phyloP scores from a whole-genome alignment of 1,139 yeast genomes.

The Geotrichum carabidarum region DNA sequence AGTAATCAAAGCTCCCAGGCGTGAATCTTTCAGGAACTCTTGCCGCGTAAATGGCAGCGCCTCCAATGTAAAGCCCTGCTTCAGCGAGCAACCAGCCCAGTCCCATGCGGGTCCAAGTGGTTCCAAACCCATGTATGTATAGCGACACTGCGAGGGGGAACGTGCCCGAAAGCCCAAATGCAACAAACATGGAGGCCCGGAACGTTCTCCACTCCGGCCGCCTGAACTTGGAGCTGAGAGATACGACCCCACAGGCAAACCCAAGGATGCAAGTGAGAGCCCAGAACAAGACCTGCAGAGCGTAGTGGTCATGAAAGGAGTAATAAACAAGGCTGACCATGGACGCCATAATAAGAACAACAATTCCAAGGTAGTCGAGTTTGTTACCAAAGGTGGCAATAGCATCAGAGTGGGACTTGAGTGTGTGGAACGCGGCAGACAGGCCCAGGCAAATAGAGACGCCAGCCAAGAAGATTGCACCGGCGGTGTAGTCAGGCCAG shows the following conservation, averaged over 20 bases:
- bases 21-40: slow-evolving; percentile 69
- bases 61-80: slow-evolving; percentile 67
- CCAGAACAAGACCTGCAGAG: slow-evolving; percentile 44
- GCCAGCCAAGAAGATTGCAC: slow-evolving; percentile 48
- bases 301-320: slow-evolving; percentile 53
- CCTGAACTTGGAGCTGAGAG: slow-evolving; percentile 62
- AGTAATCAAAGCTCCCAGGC: slow-evolving; percentile 65
- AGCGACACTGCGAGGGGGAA: slow-evolving; percentile 61
- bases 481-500: slow-evolving; percentile 42
- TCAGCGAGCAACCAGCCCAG: slow-evolving; percentile 61
- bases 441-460: slow-evolving; percentile 58
- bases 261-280: slow-evolving; percentile 54
- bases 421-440: slow-evolving; percentile 72
- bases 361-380: slow-evolving; percentile 83
- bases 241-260: slow-evolving; percentile 54
- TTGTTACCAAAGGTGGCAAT: slow-evolving; percentile 68
- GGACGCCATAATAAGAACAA: slow-evolving; percentile 68
- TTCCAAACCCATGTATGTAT: slow-evolving; percentile 43
- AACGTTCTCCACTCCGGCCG: slow-evolving; percentile 67
- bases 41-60: slow-evolving; percentile 73
- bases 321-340: slow-evolving; percentile 66
- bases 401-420: slow-evolving; percentile 66
- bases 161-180: slow-evolving; percentile 74
- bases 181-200: slow-evolving; percentile 72
- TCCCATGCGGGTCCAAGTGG: slow-evolving; percentile 50